Conservation (phyloP, 208 protist species). For the Trypanosoma lewisi region DNA sequence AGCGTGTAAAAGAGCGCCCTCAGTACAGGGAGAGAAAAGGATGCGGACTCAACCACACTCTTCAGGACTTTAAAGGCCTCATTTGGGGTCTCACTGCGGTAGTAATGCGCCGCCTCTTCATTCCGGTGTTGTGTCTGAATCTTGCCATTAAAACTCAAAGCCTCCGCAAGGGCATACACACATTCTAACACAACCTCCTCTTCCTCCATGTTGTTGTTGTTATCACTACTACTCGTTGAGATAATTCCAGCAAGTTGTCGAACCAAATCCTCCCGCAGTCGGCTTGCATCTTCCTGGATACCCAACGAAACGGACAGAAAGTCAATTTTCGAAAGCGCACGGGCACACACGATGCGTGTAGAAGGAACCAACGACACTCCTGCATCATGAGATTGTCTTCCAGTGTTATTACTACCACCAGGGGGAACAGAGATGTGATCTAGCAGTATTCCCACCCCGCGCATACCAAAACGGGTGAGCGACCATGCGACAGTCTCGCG, state of each 20-base stretch:
- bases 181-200: conserved; percentile 57
- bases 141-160: not conserved
- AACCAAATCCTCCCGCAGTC: conserved; percentile 44
- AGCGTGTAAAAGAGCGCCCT: conserved; percentile 56
- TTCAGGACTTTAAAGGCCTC: conserved; percentile 51
- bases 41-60: conserved; percentile 37
- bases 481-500: conserved; percentile 50
- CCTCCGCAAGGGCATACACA: conserved; percentile 39
- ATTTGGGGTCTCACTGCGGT: conserved; percentile 32
- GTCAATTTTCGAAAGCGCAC: conserved; percentile 35
- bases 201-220: no score
- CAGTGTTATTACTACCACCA: not conserved
- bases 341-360: conserved; percentile 39
- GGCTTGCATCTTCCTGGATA: conserved; percentile 6
- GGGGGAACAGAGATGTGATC: conserved; percentile 1
- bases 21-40: conserved; percentile 45
- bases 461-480: conserved; percentile 42
- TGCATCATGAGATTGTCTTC: not conserved
- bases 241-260: conserved; percentile 35
- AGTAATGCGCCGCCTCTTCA: conserved; percentile 48
- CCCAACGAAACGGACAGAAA: conserved; percentile 21
- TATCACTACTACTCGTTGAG: conserved; percentile 16
- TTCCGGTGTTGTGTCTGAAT: not conserved
- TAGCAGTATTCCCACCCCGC: conserved; percentile 40
- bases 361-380: conserved; percentile 20